phyloP scores from a whole-genome alignment of 1,284 basidiomycete genomes.

The Fomitiporia mediterranea region DNA sequence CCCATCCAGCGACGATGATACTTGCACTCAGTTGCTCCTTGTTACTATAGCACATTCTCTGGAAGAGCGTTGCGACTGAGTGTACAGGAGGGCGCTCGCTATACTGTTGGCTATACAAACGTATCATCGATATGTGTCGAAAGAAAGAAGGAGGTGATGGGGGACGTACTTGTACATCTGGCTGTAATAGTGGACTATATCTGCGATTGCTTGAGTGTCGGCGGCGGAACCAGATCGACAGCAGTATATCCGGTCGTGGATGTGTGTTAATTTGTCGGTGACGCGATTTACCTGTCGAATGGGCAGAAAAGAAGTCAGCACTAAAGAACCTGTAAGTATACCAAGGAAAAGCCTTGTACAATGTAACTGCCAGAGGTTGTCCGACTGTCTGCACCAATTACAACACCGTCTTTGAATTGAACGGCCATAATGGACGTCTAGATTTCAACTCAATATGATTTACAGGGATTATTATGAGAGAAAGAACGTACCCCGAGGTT shows the following conservation, averaged over 20 bases:
- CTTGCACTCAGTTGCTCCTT: slow-evolving; percentile 89
- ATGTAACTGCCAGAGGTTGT: slow-evolving; percentile 98
- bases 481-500: slow-evolving; percentile 86
- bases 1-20: slow-evolving; percentile 99
- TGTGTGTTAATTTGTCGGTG: slow-evolving; percentile 95
- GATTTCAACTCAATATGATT: slow-evolving; percentile 9
- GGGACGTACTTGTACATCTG: slow-evolving; percentile 69
- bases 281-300: slow-evolving; percentile 94
- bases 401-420: slow-evolving; percentile 91
- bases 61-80: slow-evolving; percentile 81
- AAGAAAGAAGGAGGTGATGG: background rate
- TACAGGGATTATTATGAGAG: background rate
- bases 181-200: slow-evolving; percentile 84
- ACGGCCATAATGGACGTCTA: slow-evolving; percentile 99
- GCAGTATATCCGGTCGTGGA: slow-evolving; percentile 98
- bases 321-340: too few species aligned
- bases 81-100: slow-evolving; percentile 75
- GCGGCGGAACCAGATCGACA: slow-evolving; percentile 98
- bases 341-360: slow-evolving; percentile 44
- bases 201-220: slow-evolving; percentile 96
- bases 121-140: background rate
- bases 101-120: slow-evolving; percentile 53
- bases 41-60: slow-evolving; percentile 91
- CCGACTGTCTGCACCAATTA: slow-evolving; percentile 95
- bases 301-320: too few species aligned